Evolutionary conservation across 106 monocot genomes (phyloP).

Genomic region (Dactylorhiza incarnata): DNA sequence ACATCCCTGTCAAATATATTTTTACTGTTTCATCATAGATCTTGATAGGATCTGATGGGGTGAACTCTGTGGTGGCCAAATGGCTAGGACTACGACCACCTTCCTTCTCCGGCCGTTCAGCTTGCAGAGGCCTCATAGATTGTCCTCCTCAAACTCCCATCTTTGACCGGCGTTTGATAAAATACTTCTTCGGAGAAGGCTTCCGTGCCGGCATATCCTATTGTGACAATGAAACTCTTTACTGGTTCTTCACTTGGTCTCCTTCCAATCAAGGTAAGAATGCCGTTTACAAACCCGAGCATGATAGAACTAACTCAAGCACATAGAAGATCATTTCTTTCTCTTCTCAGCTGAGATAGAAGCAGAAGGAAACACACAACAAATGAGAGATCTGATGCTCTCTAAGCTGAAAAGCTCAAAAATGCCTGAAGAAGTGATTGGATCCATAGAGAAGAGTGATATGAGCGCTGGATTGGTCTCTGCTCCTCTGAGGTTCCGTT

Average conservation of each 20-base stretch:
- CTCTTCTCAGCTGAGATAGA: constrained; percentile 23
- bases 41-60: constrained; percentile 69
- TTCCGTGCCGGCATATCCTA: constrained; percentile 39
- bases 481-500: constrained; percentile 45
- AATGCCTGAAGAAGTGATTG: constrained; percentile 23
- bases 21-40: constrained; percentile 19
- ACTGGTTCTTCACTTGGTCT: constrained; percentile 69
- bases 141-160: background rate
- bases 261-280: constrained; percentile 26
- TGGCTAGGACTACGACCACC: constrained; percentile 51
- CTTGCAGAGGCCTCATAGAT: constrained; percentile 32
- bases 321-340: background rate
- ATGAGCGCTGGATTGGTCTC: constrained; percentile 31
- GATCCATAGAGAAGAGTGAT: constrained; percentile 39
- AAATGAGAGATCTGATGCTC: constrained; percentile 28
- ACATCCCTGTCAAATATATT: too few relatives aligned
- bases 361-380: constrained; percentile 13
- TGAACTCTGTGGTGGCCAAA: constrained; percentile 54
- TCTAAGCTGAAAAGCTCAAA: constrained; percentile 25
- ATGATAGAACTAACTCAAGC: background rate
- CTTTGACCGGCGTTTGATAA: constrained; percentile 20
- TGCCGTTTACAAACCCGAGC: background rate
- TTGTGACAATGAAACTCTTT: constrained; percentile 37
- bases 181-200: constrained; percentile 34
- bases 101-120: constrained; percentile 28